Conservation (phyloP, 1,284 basidiomycete species). For the Pterulicium gracile region DNA sequence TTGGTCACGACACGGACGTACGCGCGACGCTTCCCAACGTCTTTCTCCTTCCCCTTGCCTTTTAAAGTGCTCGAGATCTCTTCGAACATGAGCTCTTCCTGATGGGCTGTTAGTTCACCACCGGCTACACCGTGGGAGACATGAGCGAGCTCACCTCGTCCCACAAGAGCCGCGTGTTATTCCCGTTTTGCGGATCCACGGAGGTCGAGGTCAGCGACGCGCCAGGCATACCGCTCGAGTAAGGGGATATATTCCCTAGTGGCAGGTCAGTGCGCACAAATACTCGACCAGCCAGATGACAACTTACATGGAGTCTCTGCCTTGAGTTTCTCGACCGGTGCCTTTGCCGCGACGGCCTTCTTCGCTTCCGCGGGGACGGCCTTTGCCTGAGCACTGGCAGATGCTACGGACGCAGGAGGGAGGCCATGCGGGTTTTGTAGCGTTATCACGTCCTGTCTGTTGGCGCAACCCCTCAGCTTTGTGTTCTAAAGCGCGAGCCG, state of each 20-base stretch:
- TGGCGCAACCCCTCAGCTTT: too few relatives aligned
- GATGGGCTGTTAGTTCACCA: conserved; percentile 1
- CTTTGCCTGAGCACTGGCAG: conserved; percentile 19
- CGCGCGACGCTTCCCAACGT: conserved; percentile 78
- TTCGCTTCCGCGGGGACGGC: conserved; percentile 18
- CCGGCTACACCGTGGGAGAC: not conserved
- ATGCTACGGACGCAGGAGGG: conserved; percentile 40
- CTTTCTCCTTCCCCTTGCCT: conserved; percentile 85
- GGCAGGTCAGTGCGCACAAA: conserved; percentile 3
- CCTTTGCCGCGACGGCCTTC: conserved; percentile 21
- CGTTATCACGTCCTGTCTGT: conserved; percentile 83
- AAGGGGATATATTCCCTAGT: conserved; percentile 84
- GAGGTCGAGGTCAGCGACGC: conserved; percentile 92
- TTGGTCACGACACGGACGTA: conserved; percentile 89
- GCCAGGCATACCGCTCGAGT: conserved; percentile 83
- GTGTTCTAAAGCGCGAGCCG: too few relatives aligned
- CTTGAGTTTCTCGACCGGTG: conserved; percentile 35
- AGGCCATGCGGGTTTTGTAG: conserved; percentile 82
- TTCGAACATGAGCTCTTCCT: conserved; percentile 91
- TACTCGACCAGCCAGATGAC: not conserved
- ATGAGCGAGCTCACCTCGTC: conserved; percentile 52
- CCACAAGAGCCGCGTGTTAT: conserved; percentile 75
- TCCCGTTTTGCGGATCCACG: conserved; percentile 57
- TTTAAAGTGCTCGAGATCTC: conserved; percentile 69
- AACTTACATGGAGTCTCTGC: conserved; percentile 53